Base-by-base conservation (phyloP, 176 grass and related monocot genomes). In the Musa schizocarpa region DNA sequence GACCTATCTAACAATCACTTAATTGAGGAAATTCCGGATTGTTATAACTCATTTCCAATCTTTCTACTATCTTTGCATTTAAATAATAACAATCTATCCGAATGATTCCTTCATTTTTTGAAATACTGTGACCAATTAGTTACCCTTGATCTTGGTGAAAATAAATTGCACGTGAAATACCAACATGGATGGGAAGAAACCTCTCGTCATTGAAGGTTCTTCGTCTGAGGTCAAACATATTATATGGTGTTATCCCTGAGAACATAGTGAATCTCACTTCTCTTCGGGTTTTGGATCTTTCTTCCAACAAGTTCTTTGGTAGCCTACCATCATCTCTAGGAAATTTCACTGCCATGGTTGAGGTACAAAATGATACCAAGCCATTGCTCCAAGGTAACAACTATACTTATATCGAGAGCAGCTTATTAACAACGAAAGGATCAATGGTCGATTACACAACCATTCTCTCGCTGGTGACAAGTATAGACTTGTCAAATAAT, bases 151-250 rank as follows among this genome's bases (percentile, higher is more conserved):
- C 1, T 26, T 26, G 1, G 26, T 26, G 26, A 26, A 1, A 26
- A 26, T 26, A 26, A 26, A 5, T 71, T 86, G 22, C 71, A 17
- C 0, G 79, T 84, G 9, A 13, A 2, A 81, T 83, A 68, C 85
- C 73, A 17, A 5, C n/a, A 0, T 23, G 57, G 52, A 81, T 90
- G 4, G 69, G 81, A 53, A 58, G 0, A 34, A 56, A 76, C 24
- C 72, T 80, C 22, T 74, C 65, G n/a, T 67, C 57, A 1, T 20
- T 81, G 52, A 26, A 3, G 20, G 0, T 11, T 13, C 75, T 88
- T 69, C 2, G 2, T 3, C 13, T 88, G 16, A 29, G 57, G 0
- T 51, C 74, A 70, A 84, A 88, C 29, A 14, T 11, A 13, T 53
- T 82, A 29, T 1, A 50, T 20, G 73, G 62, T 8, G 0, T 14